Conservation (phyloP, 1,284 basidiomycete species). For the Porodaedalea pini region DNA sequence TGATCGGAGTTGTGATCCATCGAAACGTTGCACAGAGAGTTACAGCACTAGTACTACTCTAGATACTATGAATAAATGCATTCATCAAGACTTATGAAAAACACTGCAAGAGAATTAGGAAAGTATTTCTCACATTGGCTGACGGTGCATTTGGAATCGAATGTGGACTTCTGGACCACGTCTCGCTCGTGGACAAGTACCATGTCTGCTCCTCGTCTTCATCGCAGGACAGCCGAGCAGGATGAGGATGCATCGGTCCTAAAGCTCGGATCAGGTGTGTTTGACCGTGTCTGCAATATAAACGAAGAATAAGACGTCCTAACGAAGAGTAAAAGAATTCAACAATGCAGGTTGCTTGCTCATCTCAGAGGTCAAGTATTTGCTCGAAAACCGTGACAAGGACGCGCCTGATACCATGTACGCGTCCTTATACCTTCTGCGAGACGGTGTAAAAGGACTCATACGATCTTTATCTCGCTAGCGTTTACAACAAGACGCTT, state of each 20-base stretch:
- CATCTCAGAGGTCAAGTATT: constrained; percentile 87
- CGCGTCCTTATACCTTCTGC: constrained; percentile 30
- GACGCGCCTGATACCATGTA: constrained; percentile 81
- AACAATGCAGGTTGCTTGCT: constrained; percentile 87
- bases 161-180: too few relatives aligned
- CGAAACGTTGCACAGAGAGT: too few relatives aligned
- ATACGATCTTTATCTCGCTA: constrained; percentile 29
- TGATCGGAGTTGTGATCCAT: too few relatives aligned
- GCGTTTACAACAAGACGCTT: constrained; percentile 89
- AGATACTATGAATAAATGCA: too few relatives aligned
- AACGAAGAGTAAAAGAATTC: constrained; percentile 57
- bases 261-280: constrained; percentile 61
- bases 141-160: too few relatives aligned
- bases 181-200: too few relatives aligned
- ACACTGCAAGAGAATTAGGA: too few relatives aligned
- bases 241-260: constrained; percentile 70
- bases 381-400: constrained; percentile 82
- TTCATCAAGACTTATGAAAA: too few relatives aligned
- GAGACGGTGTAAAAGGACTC: too few relatives aligned
- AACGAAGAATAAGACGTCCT: neutral
- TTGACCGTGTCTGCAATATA: neutral
- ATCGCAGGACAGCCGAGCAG: constrained; percentile 48
- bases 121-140: too few relatives aligned
- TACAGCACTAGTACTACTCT: too few relatives aligned
- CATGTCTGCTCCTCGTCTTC: constrained; percentile 47